Conservation (phyloP, 768 basidiomycete species). For the Suillus decipiens region DNA sequence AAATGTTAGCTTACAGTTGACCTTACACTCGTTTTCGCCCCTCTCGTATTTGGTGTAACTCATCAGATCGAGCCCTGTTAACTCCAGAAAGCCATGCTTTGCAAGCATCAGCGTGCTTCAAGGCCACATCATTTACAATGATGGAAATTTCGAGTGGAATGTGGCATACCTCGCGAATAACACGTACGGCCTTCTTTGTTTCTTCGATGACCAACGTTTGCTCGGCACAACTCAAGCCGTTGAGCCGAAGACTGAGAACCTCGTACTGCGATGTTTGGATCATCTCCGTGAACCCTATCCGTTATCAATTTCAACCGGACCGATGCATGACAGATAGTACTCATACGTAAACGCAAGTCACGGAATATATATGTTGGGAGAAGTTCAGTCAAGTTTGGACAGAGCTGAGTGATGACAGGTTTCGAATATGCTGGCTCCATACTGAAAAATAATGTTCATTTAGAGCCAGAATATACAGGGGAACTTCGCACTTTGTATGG, state of each 20-base stretch:
- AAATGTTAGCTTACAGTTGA: background rate
- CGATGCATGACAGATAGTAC: background rate
- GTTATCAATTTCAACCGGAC: slow-evolving; percentile 5
- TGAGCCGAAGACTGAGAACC: slow-evolving; percentile 2
- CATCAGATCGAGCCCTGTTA: slow-evolving; percentile 21
- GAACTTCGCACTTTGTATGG: slow-evolving; percentile 21
- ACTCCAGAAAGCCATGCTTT: slow-evolving; percentile 26
- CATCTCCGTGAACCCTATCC: slow-evolving; percentile 8
- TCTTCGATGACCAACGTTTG: background rate
- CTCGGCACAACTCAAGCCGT: background rate
- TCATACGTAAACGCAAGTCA: slow-evolving; percentile 5
- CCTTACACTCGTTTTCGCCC: slow-evolving; percentile 31
- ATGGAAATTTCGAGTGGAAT: background rate
- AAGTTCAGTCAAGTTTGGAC: slow-evolving; percentile 1
- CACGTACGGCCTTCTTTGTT: background rate
- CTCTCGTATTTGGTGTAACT: slow-evolving; percentile 26
- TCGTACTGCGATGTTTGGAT: slow-evolving; percentile 5
- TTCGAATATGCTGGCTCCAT: slow-evolving; percentile 4
- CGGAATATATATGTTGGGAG: slow-evolving; percentile 5
- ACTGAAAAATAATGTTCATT: background rate
- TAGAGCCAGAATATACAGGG: slow-evolving; percentile 17
- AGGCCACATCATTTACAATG: background rate
- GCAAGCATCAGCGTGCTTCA: slow-evolving; percentile 28
- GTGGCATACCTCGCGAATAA: slow-evolving; percentile 1
- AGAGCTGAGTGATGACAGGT: background rate